Percentiles rank a stretch among this genome's conserved stretches.
Conservation (phyloP, 2,329 filamentous ascomycete genomes). For the Mycosphaerella sp. region DNA sequence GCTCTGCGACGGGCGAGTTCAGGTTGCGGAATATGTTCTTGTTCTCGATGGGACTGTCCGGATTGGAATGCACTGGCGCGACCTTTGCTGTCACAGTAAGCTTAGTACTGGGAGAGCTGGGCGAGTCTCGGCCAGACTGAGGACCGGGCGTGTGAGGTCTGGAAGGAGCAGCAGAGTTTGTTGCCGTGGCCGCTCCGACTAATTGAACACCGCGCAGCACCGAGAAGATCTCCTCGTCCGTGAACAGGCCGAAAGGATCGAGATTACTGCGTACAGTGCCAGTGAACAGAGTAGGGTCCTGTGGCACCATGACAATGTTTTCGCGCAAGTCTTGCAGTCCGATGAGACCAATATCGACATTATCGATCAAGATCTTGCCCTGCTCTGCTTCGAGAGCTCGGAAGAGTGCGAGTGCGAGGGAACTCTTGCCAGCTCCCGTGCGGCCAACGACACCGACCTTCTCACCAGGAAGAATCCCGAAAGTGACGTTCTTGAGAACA, state of each 20-base stretch:
- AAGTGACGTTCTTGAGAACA: conserved; percentile 74
- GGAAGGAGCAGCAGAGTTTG: conserved; percentile 37
- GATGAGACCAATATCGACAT: conserved; percentile 81
- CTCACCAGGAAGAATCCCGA: conserved; percentile 78
- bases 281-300: conserved; percentile 91
- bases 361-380: conserved; percentile 85
- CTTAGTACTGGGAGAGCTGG: conserved; percentile 26
- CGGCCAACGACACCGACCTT: conserved; percentile 95
- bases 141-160: conserved; percentile 30
- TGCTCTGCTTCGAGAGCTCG: conserved; percentile 84
- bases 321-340: conserved; percentile 90
- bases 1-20: conserved; percentile 75
- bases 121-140: conserved; percentile 17
- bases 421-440: conserved; percentile 95
- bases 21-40: conserved; percentile 93
- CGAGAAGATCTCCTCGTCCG: conserved; percentile 82
- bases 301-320: conserved; percentile 93
- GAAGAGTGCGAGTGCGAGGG: conserved; percentile 86
- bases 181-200: conserved; percentile 52
- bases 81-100: conserved; percentile 27
- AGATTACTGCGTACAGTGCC: conserved; percentile 89
- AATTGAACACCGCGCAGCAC: conserved; percentile 84
- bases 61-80: conserved; percentile 30
- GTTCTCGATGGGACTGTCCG: conserved; percentile 57
- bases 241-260: conserved; percentile 84